Evolutionary conservation across 1,284 basidiomycete genomes (phyloP).

Genomic region (Cystobasidium slooffiae): DNA sequence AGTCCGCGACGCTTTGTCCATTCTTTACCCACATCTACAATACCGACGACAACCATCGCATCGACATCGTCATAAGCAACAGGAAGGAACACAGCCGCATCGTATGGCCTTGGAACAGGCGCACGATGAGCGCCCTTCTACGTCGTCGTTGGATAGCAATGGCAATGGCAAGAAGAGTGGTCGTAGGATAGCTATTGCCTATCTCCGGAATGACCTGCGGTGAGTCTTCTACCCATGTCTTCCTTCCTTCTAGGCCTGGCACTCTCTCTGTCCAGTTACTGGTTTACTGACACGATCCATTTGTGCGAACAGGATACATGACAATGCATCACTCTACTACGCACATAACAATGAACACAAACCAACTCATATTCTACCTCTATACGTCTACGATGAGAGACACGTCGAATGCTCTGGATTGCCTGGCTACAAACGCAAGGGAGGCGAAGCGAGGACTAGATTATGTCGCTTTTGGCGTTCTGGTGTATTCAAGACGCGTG

Average conservation of each 20-base stretch:
- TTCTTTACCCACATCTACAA: too few relatives aligned
- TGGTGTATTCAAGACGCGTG: conserved; percentile 57
- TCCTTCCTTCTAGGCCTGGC: background rate
- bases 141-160: too few relatives aligned
- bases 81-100: too few relatives aligned
- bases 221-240: background rate
- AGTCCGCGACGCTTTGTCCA: too few relatives aligned
- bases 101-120: background rate
- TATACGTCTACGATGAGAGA: conserved; percentile 64
- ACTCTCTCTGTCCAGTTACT: background rate
- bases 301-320: conserved; percentile 14
- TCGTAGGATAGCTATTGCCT: conserved; percentile 52
- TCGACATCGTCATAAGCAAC: too few relatives aligned
- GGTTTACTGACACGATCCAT: background rate
- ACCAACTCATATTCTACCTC: conserved; percentile 61
- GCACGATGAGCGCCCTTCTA: background rate
- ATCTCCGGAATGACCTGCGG: conserved; percentile 58
- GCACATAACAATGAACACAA: conserved; percentile 46
- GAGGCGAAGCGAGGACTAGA: conserved; percentile 56
- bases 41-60: too few relatives aligned
- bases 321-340: conserved; percentile 33
- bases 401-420: conserved; percentile 62
- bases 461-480: conserved; percentile 62
- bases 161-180: conserved; percentile 24
- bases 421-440: conserved; percentile 56